phyloP scores from a whole-genome alignment of 179 eudicot species.

The Corrigiola litoralis region DNA sequence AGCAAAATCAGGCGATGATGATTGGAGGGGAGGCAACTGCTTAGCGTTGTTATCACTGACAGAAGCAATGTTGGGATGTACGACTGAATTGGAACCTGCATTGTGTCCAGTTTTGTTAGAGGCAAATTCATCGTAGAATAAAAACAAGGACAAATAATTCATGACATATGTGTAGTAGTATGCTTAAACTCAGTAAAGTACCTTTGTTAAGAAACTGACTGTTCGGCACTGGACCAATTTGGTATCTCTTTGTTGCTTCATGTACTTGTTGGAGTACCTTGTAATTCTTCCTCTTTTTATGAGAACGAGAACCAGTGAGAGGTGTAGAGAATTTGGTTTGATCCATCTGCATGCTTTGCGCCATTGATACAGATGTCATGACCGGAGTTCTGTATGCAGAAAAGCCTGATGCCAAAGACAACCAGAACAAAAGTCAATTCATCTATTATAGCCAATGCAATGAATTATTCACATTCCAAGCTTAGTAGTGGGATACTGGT shows the following conservation, averaged over 20 bases:
- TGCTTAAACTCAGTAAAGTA: slow-evolving; percentile 9
- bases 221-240: no score
- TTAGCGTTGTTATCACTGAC: slow-evolving; percentile 15
- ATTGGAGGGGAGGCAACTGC: slow-evolving; percentile 25
- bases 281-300: slow-evolving; percentile 51
- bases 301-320: slow-evolving; percentile 24
- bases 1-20: slow-evolving; percentile 21
- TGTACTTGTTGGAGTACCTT: slow-evolving; percentile 23
- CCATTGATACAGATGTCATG: slow-evolving; percentile 39
- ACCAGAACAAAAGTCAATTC: not conserved
- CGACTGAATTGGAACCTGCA: slow-evolving; percentile 26
- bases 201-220: slow-evolving; percentile 38
- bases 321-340: slow-evolving; percentile 43
- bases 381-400: slow-evolving; percentile 38
- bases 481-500: not conserved
- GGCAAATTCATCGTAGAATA: not conserved
- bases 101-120: not conserved
- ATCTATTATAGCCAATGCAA: not conserved
- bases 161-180: not conserved
- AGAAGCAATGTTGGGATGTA: slow-evolving; percentile 18
- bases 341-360: slow-evolving; percentile 29
- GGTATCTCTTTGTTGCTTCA: no score
- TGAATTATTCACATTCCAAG: not conserved
- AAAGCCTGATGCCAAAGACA: slow-evolving; percentile 33
- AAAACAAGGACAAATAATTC: not conserved